phyloP scores from a whole-genome alignment of 1,284 basidiomycete genomes.

The Ceratobasidium sp. region DNA sequence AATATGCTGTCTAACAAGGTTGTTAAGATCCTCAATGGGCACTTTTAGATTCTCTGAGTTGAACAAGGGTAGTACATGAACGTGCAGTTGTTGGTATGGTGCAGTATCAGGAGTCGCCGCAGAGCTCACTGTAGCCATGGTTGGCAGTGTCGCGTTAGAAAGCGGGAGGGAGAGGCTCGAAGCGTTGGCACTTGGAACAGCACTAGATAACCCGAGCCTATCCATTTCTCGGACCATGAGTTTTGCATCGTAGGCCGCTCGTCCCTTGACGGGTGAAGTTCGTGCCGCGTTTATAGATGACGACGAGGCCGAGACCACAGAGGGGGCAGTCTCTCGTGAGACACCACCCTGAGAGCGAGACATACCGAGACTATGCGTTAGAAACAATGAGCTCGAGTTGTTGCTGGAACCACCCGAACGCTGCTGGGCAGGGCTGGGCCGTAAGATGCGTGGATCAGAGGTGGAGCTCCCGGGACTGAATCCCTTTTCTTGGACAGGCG shows the following conservation, averaged over 20 bases:
- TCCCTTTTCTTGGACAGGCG: conserved; percentile 25
- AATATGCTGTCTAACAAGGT: conserved; percentile 80
- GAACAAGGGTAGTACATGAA: conserved; percentile 89
- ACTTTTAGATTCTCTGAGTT: conserved; percentile 90
- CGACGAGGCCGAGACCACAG: conserved; percentile 28
- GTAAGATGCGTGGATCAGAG: conserved; percentile 8
- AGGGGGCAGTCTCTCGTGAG: conserved; percentile 6
- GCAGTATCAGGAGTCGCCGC: conserved; percentile 77
- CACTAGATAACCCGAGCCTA: conserved; percentile 64
- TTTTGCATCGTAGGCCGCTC: conserved; percentile 43
- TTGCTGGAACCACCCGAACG: conserved; percentile 9
- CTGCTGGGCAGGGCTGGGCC: not conserved
- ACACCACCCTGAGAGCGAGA: conserved; percentile 35
- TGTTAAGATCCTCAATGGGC: conserved; percentile 92
- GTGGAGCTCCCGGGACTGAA: conserved; percentile 6
- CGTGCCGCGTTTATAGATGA: conserved; percentile 35
- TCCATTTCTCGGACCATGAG: conserved; percentile 73
- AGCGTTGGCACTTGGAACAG: conserved; percentile 32
- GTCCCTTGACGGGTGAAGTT: conserved; percentile 17
- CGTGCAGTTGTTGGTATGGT: conserved; percentile 65
- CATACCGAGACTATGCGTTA: conserved; percentile 30
- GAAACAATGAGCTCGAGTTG: conserved; percentile 17
- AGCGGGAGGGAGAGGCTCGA: conserved; percentile 25
- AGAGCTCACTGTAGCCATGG: conserved; percentile 49
- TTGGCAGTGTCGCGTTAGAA: conserved; percentile 52